Evolutionary conservation across 352 stramenopile species (phyloP).

Genomic region (Phytophthora vignae): DNA sequence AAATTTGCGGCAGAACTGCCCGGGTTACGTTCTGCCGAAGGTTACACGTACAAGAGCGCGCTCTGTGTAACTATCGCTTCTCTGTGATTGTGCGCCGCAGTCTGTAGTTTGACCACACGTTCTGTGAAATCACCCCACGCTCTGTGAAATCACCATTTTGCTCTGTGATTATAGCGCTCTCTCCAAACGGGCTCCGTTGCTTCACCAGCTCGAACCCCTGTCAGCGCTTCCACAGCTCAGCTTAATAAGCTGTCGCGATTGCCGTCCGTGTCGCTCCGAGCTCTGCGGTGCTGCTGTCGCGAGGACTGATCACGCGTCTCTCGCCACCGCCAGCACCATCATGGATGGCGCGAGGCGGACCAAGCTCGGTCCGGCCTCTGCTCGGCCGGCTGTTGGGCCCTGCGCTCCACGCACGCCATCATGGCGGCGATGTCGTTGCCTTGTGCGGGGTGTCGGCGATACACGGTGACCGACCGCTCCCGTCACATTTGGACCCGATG

Average conservation of each 20-base stretch:
- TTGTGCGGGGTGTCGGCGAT: slow-evolving; percentile 7
- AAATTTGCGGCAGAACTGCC: too few relatives aligned
- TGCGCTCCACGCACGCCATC: slow-evolving; percentile 6
- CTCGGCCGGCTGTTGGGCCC: slow-evolving; percentile 19
- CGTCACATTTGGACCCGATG: slow-evolving; percentile 20
- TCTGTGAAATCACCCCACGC: too few relatives aligned
- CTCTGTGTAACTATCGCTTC: too few relatives aligned
- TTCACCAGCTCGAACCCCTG: neutral
- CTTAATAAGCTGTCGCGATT: neutral
- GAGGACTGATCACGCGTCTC: neutral
- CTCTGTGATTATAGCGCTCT: too few relatives aligned
- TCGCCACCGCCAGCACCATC: slow-evolving; percentile 12
- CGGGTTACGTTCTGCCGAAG: too few relatives aligned
- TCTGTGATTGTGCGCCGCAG: too few relatives aligned
- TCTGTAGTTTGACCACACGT: too few relatives aligned
- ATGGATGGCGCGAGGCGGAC: slow-evolving; percentile 12
- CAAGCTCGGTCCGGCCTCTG: slow-evolving; percentile 15
- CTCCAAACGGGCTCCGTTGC: neutral
- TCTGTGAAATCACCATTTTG: too few relatives aligned
- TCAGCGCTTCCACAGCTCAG: too few relatives aligned
- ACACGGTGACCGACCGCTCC: neutral
- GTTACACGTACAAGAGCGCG: too few relatives aligned
- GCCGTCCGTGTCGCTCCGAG: neutral
- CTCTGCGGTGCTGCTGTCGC: neutral
- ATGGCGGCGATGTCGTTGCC: slow-evolving; percentile 27